Conservation (phyloP, 1,284 basidiomycete species). For the Paramarasmius palmivorus region DNA sequence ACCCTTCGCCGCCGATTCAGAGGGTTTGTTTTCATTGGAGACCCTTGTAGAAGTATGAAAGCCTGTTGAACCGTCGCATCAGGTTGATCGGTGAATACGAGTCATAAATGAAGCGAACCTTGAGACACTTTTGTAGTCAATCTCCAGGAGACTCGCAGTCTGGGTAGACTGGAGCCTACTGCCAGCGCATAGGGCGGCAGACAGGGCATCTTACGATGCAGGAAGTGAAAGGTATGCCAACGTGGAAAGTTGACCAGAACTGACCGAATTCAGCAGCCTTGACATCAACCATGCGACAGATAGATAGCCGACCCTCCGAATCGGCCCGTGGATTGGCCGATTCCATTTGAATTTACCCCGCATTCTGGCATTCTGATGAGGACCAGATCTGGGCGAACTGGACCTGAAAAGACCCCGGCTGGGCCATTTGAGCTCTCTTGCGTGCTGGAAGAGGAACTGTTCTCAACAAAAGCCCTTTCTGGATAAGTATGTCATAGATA, state of each 20-base stretch:
- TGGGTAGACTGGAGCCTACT: conserved; percentile 17
- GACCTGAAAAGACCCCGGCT: no score
- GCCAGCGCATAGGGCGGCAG: conserved; percentile 29
- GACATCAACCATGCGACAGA: neutral
- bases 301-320: neutral
- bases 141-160: conserved; percentile 9
- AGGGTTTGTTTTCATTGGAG: conserved; percentile 4
- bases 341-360: neutral
- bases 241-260: conserved; percentile 6
- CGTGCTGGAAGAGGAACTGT: no score
- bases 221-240: neutral
- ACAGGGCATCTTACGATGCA: conserved; percentile 28
- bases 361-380: neutral
- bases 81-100: neutral
- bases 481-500: no score
- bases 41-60: conserved; percentile 15
- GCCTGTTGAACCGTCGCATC: neutral
- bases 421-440: no score
- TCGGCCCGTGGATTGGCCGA: neutral
- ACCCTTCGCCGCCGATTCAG: conserved; percentile 39
- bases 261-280: neutral
- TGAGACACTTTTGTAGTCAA: neutral
- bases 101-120: neutral
- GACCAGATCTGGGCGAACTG: neutral
- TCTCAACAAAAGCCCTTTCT: neutral